A percentile compares a stretch with the other conserved stretches of the same genome.
phyloP scores from a whole-genome alignment of 2,329 filamentous ascomycete species.

The Trichocomaceae sp. region DNA sequence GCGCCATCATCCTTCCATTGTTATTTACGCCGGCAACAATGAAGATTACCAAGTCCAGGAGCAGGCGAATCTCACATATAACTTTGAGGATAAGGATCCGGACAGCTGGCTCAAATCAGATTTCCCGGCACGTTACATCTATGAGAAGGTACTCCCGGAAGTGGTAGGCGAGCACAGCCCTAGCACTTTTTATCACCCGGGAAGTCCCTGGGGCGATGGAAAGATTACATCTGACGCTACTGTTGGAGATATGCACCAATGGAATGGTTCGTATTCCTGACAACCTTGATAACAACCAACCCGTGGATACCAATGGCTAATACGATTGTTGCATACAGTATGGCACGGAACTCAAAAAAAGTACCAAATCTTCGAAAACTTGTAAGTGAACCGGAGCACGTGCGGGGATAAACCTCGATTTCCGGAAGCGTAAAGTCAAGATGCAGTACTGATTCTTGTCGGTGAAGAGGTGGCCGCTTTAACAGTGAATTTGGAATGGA shows the following conservation, averaged over 20 bases:
- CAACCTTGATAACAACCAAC: no score
- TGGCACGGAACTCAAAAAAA: slow-evolving; percentile 82
- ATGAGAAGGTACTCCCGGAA: slow-evolving; percentile 69
- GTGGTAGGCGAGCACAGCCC: slow-evolving; percentile 61
- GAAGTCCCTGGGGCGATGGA: slow-evolving; percentile 57
- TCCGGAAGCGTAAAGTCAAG: no score
- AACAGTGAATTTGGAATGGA: slow-evolving; percentile 89
- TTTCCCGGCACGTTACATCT: slow-evolving; percentile 82
- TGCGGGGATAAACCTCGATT: no score
- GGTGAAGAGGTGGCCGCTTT: slow-evolving; percentile 70
- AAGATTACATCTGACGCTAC: slow-evolving; percentile 64
- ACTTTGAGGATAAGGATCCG: slow-evolving; percentile 71
- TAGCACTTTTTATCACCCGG: slow-evolving; percentile 39
- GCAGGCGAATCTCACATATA: slow-evolving; percentile 64
- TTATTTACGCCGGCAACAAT: slow-evolving; percentile 89
- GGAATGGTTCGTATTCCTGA: slow-evolving; percentile 61
- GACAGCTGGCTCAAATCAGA: slow-evolving; percentile 80
- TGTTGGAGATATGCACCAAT: slow-evolving; percentile 80
- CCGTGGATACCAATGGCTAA: no score
- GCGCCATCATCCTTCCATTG: slow-evolving; percentile 79
- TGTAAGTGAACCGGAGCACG: no score
- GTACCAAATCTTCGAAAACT: slow-evolving; percentile 65
- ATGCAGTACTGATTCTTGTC: no score
- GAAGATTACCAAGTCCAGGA: slow-evolving; percentile 90
- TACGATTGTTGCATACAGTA: slow-evolving; percentile 37